Percentiles rank a stretch among this genome's conserved stretches.
These are phyloP conservation scores for Wakefieldia striispora DNA, from an alignment of 768 basidiomycete genomes.

Conservation along the genomic window DNA sequence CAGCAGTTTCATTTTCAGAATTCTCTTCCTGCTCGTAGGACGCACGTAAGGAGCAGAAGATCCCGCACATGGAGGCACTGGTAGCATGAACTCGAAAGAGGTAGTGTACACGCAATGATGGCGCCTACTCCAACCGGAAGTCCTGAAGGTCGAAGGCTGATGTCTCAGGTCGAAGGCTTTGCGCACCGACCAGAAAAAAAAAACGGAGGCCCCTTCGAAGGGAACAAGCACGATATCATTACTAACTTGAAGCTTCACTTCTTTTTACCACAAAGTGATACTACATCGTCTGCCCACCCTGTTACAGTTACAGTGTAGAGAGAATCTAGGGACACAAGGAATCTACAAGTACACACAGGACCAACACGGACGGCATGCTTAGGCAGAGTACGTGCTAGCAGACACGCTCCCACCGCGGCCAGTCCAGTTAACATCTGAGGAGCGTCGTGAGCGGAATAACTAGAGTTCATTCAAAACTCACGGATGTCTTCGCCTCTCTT, in stretches of 20 bases:
- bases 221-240: too few species aligned
- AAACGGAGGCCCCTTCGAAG: too few species aligned
- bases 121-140: too few species aligned
- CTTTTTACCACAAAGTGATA: constrained; percentile 13
- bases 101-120: too few species aligned
- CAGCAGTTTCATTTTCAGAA: constrained; percentile 11
- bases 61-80: constrained; percentile 61
- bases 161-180: neutral
- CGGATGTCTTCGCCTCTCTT: constrained; percentile 84
- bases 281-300: constrained; percentile 12
- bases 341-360: constrained; percentile 16
- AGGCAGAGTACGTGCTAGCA: constrained; percentile 79
- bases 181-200: neutral
- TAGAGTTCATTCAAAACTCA: constrained; percentile 41
- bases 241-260: neutral
- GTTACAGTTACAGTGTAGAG: constrained; percentile 13
- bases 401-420: constrained; percentile 96
- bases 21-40: constrained; percentile 5
- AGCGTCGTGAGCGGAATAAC: constrained; percentile 3
- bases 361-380: constrained; percentile 19
- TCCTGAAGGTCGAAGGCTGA: too few species aligned
- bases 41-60: constrained; percentile 48
- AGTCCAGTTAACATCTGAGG: constrained; percentile 94
- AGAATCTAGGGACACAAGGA: constrained; percentile 2
- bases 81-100: neutral